A percentile compares a stretch with the other conserved stretches of the same genome.
Evolutionary conservation across 2,329 filamentous ascomycete species (phyloP).

Genomic region (Harringtonia aguacate): DNA sequence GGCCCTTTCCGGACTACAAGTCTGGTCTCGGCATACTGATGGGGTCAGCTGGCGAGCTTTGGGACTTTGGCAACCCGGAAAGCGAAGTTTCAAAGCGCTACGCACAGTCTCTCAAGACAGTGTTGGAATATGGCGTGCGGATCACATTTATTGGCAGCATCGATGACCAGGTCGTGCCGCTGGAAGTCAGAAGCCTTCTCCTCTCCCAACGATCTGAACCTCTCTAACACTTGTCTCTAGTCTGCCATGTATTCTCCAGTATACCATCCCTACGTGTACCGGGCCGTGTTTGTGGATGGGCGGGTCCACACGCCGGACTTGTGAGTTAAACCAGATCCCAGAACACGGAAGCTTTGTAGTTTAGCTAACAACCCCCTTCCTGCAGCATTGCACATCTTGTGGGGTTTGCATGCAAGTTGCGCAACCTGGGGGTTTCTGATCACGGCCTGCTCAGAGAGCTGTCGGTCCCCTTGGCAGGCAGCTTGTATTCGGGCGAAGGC

Average conservation of each 20-base stretch:
- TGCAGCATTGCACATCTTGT: conserved; percentile 72
- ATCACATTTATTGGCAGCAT: conserved; percentile 89
- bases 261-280: conserved; percentile 84
- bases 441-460: conserved; percentile 89
- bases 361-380: background rate
- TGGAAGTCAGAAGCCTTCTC: conserved; percentile 52
- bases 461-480: conserved; percentile 78
- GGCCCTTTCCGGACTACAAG: conserved; percentile 86
- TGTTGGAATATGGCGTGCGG: conserved; percentile 67
- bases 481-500: conserved; percentile 82
- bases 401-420: conserved; percentile 84
- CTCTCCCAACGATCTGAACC: background rate
- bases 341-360: background rate
- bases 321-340: conserved; percentile 23
- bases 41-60: conserved; percentile 85
- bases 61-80: conserved; percentile 78
- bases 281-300: conserved; percentile 92
- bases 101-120: conserved; percentile 60
- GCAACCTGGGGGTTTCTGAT: conserved; percentile 86
- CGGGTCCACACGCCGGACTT: conserved; percentile 89
- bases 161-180: conserved; percentile 88
- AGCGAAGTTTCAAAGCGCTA: conserved; percentile 79
- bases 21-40: conserved; percentile 77
- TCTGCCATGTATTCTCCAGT: conserved; percentile 81
- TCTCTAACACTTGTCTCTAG: no score